These are phyloP conservation scores for Fomitopsis schrenkii DNA, from an alignment of 1,284 basidiomycete genomes.

Conservation along the genomic window DNA sequence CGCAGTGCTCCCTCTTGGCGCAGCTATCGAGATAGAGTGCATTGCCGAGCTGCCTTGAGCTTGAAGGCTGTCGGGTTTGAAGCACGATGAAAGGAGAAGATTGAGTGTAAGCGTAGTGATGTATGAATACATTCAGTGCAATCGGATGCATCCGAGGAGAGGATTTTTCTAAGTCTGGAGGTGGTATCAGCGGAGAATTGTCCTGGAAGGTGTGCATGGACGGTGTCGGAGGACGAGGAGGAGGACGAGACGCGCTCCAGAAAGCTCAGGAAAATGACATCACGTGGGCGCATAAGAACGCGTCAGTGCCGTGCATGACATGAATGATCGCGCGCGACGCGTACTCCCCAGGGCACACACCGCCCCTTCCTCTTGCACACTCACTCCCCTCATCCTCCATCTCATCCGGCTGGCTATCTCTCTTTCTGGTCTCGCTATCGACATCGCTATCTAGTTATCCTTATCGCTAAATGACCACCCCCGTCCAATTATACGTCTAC, in stretches of 20 bases:
- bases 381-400: not conserved
- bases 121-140: not conserved
- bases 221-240: too few species aligned
- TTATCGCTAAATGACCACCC: conserved; percentile 18
- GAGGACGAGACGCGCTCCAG: not conserved
- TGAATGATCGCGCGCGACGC: not conserved
- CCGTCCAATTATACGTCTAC: conserved; percentile 73
- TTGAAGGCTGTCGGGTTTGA: not conserved
- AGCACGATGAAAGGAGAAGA: not conserved
- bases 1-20: conserved; percentile 52
- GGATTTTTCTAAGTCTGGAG: too few species aligned
- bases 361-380: not conserved
- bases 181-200: too few species aligned
- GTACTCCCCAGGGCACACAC: not conserved
- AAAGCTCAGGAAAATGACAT: conserved; percentile 1
- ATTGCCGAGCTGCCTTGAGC: conserved; percentile 41
- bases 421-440: not conserved
- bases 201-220: not conserved
- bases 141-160: too few species aligned
- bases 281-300: not conserved
- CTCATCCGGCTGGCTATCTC: not conserved
- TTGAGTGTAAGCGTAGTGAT: not conserved
- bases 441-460: not conserved
- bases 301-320: not conserved
- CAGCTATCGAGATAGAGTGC: conserved; percentile 65